Percentiles rank a stretch among this genome's conserved stretches.
Conservation (phyloP, 2,329 filamentous ascomycete genomes). For the Fusarium fracticaudum region DNA sequence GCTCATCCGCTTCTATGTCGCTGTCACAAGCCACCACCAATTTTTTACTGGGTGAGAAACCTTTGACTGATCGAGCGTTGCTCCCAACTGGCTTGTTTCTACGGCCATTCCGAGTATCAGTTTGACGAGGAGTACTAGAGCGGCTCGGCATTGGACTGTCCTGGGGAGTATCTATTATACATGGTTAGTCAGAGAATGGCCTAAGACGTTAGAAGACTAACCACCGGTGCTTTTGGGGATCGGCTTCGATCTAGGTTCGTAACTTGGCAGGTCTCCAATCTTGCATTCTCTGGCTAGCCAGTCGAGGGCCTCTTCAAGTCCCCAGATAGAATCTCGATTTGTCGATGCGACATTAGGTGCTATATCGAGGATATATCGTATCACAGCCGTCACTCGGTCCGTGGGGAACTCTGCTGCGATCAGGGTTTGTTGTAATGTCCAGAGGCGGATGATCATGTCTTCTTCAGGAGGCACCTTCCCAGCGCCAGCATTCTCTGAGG, state of each 20-base stretch:
- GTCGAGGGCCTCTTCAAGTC: slow-evolving; percentile 86
- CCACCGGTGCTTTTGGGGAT: slow-evolving; percentile 50
- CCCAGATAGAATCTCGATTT: slow-evolving; percentile 78
- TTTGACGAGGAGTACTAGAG: slow-evolving; percentile 58
- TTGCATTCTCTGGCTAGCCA: slow-evolving; percentile 86
- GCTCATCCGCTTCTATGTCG: slow-evolving; percentile 78
- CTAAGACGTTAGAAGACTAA: slow-evolving; percentile 5
- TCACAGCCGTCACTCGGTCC: slow-evolving; percentile 68
- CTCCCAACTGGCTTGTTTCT: slow-evolving; percentile 49
- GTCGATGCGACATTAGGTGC: slow-evolving; percentile 67
- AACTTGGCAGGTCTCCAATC: slow-evolving; percentile 75
- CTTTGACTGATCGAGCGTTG: slow-evolving; percentile 38
- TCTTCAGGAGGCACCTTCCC: slow-evolving; percentile 75
- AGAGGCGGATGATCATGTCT: slow-evolving; percentile 80
- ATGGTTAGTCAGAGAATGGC: neutral
- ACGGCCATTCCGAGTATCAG: slow-evolving; percentile 37
- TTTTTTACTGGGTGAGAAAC: slow-evolving; percentile 52
- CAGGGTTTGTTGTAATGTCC: slow-evolving; percentile 83
- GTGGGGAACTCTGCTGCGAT: slow-evolving; percentile 73
- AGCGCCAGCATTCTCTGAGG: slow-evolving; percentile 53
- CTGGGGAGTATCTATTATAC: slow-evolving; percentile 55
- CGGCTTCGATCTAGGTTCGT: slow-evolving; percentile 60
- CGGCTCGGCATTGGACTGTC: slow-evolving; percentile 63
- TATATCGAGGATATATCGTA: slow-evolving; percentile 74
- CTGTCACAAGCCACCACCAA: slow-evolving; percentile 65